phyloP scores from a whole-genome alignment of 2,329 filamentous ascomycete genomes.

The Colletotrichum camelliae region DNA sequence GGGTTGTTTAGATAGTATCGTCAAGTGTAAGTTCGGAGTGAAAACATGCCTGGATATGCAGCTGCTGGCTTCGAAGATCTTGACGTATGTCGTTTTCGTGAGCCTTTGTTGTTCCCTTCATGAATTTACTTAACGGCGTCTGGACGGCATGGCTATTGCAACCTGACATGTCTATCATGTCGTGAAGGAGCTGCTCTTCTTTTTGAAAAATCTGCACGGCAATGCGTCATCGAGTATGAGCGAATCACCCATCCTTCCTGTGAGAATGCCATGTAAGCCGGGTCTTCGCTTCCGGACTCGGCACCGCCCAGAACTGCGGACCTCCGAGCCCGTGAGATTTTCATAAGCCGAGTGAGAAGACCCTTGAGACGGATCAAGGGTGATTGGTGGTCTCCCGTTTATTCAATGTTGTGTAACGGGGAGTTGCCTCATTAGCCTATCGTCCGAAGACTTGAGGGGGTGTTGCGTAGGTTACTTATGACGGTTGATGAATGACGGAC shows the following conservation, averaged over 20 bases:
- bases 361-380: fast-evolving
- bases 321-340: neutral
- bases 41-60: too few relatives aligned
- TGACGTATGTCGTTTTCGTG: neutral
- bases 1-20: neutral
- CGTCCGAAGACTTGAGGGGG: neutral
- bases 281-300: neutral
- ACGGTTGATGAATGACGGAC: neutral
- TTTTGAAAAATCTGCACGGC: too few relatives aligned
- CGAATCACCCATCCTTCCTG: too few relatives aligned
- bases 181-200: too few relatives aligned
- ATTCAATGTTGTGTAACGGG: neutral
- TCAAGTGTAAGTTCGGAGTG: too few relatives aligned
- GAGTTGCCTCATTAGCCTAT: neutral
- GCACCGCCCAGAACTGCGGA: neutral
- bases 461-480: neutral
- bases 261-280: too few relatives aligned
- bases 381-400: neutral
- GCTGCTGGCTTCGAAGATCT: too few relatives aligned
- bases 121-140: neutral
- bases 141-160: neutral
- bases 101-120: neutral
- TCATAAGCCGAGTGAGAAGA: fast-evolving
- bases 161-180: neutral
- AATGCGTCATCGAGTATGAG: too few relatives aligned